Evolutionary conservation across 768 basidiomycete genomes (phyloP), one percentile per base, ranked within the genome.

Genomic region (Tephrocybe sp.): DNA sequence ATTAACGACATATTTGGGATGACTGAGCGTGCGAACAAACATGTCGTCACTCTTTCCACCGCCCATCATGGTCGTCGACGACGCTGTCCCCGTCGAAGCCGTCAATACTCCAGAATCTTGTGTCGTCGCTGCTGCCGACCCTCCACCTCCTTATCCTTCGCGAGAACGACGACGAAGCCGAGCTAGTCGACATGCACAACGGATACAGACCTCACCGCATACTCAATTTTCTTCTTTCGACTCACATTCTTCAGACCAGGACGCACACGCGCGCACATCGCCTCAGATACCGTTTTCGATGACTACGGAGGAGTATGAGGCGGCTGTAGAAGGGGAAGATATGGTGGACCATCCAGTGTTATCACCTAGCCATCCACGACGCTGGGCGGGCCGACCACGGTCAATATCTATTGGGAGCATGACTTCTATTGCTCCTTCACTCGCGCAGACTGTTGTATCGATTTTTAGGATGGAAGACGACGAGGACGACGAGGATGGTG

Each of bases 81-180:
- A 50, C 9, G 8, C 25, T 18, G 25, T 10, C 8, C 25, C 49
- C 27, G 15, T 30, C 24, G 45, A 45, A 1, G 9, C 42, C 6
- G 21, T 8, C 15, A 10, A 23, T 10, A 3, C 44, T 18, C 13
- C 38, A 31, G 47, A 49, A n/a, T 2, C 53, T 18, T 50, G 49
- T 13, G 5, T 22, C 11, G 27, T 29, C 33, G 33, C 33, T 15
- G 41, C 46, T 18, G 43, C 19, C 13, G 86, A 88, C 56, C 86
- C 86, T 3, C 86, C 86, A 9, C 86, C 86, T 0, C 86, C 86
- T 1, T 88, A 88, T 63, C 86, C 84, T 31, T 67, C 71, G 3
- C 62, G 67, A 37, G 64, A 74, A 50, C 70, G 80, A 18, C 76
- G 78, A 47, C 65, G 6, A 66, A 67, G 38, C 56, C 61, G 47